Evolutionary conservation across 768 basidiomycete genomes (phyloP).

Genomic region (Mycena belliarum): DNA sequence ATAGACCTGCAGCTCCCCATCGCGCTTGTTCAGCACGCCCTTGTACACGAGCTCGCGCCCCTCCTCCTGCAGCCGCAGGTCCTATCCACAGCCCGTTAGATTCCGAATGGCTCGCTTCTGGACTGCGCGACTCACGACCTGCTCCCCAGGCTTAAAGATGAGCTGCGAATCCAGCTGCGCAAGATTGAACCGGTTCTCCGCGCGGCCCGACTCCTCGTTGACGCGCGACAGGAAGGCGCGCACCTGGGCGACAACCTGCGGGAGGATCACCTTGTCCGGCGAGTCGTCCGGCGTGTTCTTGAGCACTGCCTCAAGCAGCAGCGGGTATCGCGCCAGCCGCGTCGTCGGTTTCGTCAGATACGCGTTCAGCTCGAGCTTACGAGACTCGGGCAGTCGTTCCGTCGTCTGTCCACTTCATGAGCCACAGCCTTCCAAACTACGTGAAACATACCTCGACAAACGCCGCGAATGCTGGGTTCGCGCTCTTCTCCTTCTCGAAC

Average conservation of each 20-base stretch:
- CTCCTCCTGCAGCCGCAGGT: slow-evolving; percentile 84
- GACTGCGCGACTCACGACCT: slow-evolving; percentile 62
- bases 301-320: slow-evolving; percentile 86
- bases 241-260: slow-evolving; percentile 74
- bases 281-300: slow-evolving; percentile 92
- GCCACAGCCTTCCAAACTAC: not conserved
- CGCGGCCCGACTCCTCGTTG: slow-evolving; percentile 91
- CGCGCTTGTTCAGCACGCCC: slow-evolving; percentile 85
- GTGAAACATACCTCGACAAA: slow-evolving; percentile 82
- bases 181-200: slow-evolving; percentile 95
- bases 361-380: slow-evolving; percentile 95
- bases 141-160: slow-evolving; percentile 85
- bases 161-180: slow-evolving; percentile 92
- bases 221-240: slow-evolving; percentile 85
- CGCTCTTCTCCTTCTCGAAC: slow-evolving; percentile 97
- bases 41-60: slow-evolving; percentile 91
- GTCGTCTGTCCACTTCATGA: slow-evolving; percentile 57
- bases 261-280: slow-evolving; percentile 77
- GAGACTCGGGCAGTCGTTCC: slow-evolving; percentile 90
- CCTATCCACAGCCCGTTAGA: slow-evolving; percentile 43
- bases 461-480: slow-evolving; percentile 87
- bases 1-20: slow-evolving; percentile 90
- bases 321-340: slow-evolving; percentile 93
- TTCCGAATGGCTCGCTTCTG: not conserved
- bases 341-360: slow-evolving; percentile 99